Base-by-base conservation (phyloP, 352 stramenopile genomes). In the Phytophthora tentaculata region DNA sequence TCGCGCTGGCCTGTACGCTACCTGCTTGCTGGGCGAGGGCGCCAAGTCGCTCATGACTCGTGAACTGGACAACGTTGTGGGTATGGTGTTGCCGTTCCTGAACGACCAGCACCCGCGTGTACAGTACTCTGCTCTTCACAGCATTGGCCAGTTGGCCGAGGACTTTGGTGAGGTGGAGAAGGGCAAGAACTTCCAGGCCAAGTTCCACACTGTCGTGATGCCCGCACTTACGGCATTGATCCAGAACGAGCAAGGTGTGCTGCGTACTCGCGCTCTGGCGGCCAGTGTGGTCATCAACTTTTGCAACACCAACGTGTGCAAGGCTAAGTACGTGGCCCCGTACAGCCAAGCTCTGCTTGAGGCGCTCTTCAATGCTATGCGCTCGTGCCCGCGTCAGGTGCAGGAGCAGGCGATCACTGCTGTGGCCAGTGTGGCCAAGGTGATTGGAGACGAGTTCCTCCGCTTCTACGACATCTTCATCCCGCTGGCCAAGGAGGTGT, bases 381-480 rank as follows among this genome's bases (percentile, higher is more conserved):
- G 86, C 20, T 79, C 72, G 61, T 90, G 81, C 48, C 87, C 88
- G 44, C 86, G 86, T 22, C 86, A 93, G 70, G 88, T 96, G 26
- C 86, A 96, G 76, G 88, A 96, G 66, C 88, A 96, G 64, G 83
- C 88, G 14, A 95, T 96, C 70, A 96, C 88, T 32, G 88, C 88
- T 45, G 84, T 96, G 28, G 88, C 86, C 24, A 94, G 84, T 56
- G 81, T 96, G 20, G 88, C 88, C 17, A 94, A 94, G 73, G 87
- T 95, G 20, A 90, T 96, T 22, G 84, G 86, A 23, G 73, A 82
- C 50, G 84, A 90, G 37, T 96, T 96, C 57, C 67, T 83, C 26
- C 75, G 72, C 50, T 95, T 91, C 71, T 96, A 96, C 69, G 79
- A 88, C 59, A 91, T 96, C 41, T 96, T 96, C 68, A 96, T 96